Conservation (phyloP, 345 rosid genomes). For the Brassica incana region DNA sequence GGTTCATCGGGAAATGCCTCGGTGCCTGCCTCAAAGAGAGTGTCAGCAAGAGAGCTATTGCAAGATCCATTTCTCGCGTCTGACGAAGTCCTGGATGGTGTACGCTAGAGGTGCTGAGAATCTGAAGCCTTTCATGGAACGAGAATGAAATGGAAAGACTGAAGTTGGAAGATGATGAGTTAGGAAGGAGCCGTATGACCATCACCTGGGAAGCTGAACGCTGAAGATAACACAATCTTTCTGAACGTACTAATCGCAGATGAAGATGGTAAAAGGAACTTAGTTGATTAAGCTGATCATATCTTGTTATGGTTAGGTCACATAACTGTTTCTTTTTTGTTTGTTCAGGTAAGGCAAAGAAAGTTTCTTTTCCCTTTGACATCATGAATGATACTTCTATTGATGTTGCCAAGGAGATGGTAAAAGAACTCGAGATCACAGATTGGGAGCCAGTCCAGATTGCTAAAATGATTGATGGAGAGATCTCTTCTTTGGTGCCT, state of each 20-base stretch:
- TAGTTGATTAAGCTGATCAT: slow-evolving; percentile 6
- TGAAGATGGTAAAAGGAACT: slow-evolving; percentile 47
- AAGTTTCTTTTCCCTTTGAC: slow-evolving; percentile 64
- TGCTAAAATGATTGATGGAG: slow-evolving; percentile 70
- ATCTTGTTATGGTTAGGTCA: slow-evolving; percentile 1
- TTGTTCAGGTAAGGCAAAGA: slow-evolving; percentile 52
- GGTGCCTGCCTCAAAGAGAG: slow-evolving; percentile 61
- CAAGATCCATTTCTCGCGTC: slow-evolving; percentile 61
- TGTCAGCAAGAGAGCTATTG: slow-evolving; percentile 62
- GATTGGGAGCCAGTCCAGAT: slow-evolving; percentile 75
- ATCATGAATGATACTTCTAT: slow-evolving; percentile 59
- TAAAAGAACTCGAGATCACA: slow-evolving; percentile 67
- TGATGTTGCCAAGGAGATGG: slow-evolving; percentile 82
- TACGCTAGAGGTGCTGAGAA: slow-evolving; percentile 30
- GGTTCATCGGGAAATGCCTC: slow-evolving; percentile 67
- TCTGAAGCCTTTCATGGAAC: slow-evolving; percentile 58
- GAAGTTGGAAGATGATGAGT: slow-evolving; percentile 48
- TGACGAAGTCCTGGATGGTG: slow-evolving; percentile 42
- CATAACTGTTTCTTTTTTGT: slow-evolving; percentile 17
- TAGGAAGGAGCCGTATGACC: slow-evolving; percentile 52
- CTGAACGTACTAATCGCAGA: slow-evolving; percentile 62
- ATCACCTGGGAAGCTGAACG: slow-evolving; percentile 66
- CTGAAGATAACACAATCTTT: slow-evolving; percentile 66
- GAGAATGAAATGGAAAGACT: slow-evolving; percentile 53
- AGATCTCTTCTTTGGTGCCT: slow-evolving; percentile 58